Percentiles rank a stretch among this genome's conserved stretches.
Evolutionary conservation across 441 rosid species (phyloP).

Genomic region (Pelargonium cotyledonis): DNA sequence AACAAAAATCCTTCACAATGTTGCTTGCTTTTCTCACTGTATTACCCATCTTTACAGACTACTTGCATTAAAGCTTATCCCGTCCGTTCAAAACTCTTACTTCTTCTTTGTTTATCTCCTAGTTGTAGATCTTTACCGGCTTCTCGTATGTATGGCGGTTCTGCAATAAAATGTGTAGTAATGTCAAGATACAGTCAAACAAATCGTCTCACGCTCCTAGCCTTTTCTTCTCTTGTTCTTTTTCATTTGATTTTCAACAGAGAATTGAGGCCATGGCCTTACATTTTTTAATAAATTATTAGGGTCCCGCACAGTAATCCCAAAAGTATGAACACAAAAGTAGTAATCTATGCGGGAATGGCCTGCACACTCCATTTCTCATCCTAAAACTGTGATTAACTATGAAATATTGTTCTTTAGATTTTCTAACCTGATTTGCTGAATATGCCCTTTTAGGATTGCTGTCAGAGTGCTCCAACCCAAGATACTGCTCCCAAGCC

Average conservation of each 20-base stretch:
- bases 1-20: background rate
- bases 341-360: background rate
- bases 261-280: background rate
- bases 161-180: conserved; percentile 31
- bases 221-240: background rate
- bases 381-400: background rate
- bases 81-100: background rate
- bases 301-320: background rate
- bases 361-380: background rate
- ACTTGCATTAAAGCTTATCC: background rate
- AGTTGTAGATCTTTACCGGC: conserved; percentile 59
- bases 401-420: conserved; percentile 7
- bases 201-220: background rate
- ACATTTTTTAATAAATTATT: background rate
- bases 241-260: background rate
- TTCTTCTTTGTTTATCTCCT: conserved; percentile 13
- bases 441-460: conserved; percentile 50
- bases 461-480: conserved; percentile 61
- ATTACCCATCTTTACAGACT: conserved; percentile 7
- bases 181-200: background rate
- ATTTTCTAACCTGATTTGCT: conserved; percentile 41
- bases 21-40: background rate
- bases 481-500: conserved; percentile 68
- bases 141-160: conserved; percentile 56
- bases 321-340: background rate